Evolutionary conservation across 148 eudicot genomes (phyloP).

Genomic region (Mesembryanthemum crystallinum): DNA sequence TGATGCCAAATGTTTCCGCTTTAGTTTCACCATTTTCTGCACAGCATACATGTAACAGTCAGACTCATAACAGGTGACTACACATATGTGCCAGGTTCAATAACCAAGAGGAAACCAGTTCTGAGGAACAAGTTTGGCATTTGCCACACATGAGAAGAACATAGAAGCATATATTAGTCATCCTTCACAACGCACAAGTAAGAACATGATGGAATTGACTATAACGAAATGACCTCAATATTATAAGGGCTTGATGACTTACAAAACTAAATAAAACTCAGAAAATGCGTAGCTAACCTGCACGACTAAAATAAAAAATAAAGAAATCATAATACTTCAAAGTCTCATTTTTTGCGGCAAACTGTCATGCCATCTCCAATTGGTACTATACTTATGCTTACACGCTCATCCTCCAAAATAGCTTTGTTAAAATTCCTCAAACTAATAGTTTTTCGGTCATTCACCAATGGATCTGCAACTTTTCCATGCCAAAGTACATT

Average conservation of each 20-base stretch:
- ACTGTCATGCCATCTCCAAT: slow-evolving; percentile 99
- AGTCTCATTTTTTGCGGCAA: slow-evolving; percentile 62
- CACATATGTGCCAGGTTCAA: not conserved
- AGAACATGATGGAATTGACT: too few relatives aligned
- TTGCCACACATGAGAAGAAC: not conserved
- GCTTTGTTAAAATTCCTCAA: slow-evolving; percentile 66
- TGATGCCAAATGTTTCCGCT: slow-evolving; percentile 27
- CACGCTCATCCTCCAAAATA: slow-evolving; percentile 67
- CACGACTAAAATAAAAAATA: not conserved
- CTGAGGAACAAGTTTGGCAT: not conserved
- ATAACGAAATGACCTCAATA: too few relatives aligned
- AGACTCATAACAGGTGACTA: not conserved
- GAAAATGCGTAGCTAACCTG: not conserved
- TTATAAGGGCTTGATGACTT: too few relatives aligned
- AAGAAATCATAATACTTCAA: not conserved
- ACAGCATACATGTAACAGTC: not conserved
- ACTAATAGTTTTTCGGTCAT: slow-evolving; percentile 68
- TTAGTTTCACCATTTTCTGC: slow-evolving; percentile 42
- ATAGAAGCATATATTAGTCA: not conserved
- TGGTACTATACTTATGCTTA: slow-evolving; percentile 86
- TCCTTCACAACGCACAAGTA: not conserved
- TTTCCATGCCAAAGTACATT: slow-evolving; percentile 96
- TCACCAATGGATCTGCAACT: slow-evolving; percentile 80
- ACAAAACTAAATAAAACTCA: not conserved
- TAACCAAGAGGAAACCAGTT: not conserved